A percentile compares a stretch with the other conserved stretches of the same genome.
Conservation (phyloP, 2,329 filamentous ascomycete genomes). For the Lachnellula hyalina region DNA sequence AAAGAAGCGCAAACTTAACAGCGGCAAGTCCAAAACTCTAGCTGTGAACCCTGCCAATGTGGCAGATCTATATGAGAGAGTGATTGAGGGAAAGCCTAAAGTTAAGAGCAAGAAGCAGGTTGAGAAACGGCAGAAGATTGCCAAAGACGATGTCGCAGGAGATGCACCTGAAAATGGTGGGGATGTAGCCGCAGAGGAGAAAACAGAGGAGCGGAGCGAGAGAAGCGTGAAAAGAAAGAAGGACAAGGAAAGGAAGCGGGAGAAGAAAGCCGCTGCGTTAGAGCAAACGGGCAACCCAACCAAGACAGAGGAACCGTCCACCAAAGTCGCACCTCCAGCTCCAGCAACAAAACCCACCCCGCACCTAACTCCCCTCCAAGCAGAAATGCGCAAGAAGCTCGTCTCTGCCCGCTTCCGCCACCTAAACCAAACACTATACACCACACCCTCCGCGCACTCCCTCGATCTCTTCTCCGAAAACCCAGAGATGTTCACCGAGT, state of each 20-base stretch:
- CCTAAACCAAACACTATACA: constrained; percentile 95
- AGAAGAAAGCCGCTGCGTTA: constrained; percentile 25
- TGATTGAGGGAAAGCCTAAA: constrained; percentile 64
- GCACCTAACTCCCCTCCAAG: constrained; percentile 86
- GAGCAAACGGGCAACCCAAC: constrained; percentile 7
- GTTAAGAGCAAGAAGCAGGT: constrained; percentile 22
- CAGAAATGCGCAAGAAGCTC: constrained; percentile 91
- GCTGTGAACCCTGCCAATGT: constrained; percentile 66
- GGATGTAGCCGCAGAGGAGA: constrained; percentile 6
- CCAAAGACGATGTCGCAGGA: constrained; percentile 12
- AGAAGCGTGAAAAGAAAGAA: constrained; percentile 27
- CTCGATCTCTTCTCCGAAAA: constrained; percentile 75
- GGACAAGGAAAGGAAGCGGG: constrained; percentile 34
- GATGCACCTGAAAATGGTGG: background rate
- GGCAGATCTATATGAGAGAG: constrained; percentile 69
- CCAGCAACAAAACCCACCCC: constrained; percentile 34
- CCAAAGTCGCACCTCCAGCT: constrained; percentile 12
- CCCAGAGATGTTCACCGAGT: constrained; percentile 92
- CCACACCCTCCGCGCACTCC: constrained; percentile 78
- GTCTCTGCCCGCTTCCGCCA: constrained; percentile 94
- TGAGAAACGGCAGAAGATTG: constrained; percentile 26
- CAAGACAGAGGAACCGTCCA: background rate
- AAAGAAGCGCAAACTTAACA: constrained; percentile 46
- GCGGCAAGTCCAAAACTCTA: constrained; percentile 47
- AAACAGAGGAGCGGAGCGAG: constrained; percentile 4